phyloP scores from a whole-genome alignment of 2,329 filamentous ascomycete genomes.

The Fusarium albosuccineum region DNA sequence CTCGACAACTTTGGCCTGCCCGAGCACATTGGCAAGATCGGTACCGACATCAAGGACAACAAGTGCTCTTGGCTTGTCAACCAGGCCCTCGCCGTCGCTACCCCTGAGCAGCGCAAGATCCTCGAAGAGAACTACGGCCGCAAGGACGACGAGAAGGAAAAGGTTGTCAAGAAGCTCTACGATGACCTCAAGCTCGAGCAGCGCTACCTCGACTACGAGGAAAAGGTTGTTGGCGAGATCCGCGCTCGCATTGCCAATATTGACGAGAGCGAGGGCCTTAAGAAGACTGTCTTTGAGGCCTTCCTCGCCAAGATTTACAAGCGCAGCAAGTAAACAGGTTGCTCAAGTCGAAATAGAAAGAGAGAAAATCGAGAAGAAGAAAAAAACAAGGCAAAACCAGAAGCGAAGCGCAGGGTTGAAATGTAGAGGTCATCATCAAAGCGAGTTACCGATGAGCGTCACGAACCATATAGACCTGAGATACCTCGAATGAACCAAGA shows the following conservation, averaged over 20 bases:
- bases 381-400: constrained; percentile 14
- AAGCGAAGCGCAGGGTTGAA: constrained; percentile 1
- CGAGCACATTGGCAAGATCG: constrained; percentile 95
- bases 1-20: constrained; percentile 97
- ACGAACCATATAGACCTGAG: constrained; percentile 28
- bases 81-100: constrained; percentile 85
- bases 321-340: constrained; percentile 81
- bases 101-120: constrained; percentile 85
- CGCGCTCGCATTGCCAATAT: constrained; percentile 79
- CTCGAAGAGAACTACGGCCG: constrained; percentile 94
- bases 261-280: constrained; percentile 89
- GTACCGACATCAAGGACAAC: constrained; percentile 99
- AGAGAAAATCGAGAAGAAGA: not conserved
- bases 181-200: constrained; percentile 86
- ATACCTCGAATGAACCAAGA: constrained; percentile 30
- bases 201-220: constrained; percentile 90
- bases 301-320: constrained; percentile 99
- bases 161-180: constrained; percentile 88
- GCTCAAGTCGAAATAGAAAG: not conserved
- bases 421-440: constrained; percentile 21
- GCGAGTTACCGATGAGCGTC: constrained; percentile 14
- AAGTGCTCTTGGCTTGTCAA: constrained; percentile 99
- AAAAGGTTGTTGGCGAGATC: constrained; percentile 85
- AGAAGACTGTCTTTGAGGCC: constrained; percentile 88
- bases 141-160: constrained; percentile 88